Percentiles rank a stretch among this genome's conserved stretches.
phyloP scores from a whole-genome alignment of 345 rosid species.

The Rhizophora mangle region DNA sequence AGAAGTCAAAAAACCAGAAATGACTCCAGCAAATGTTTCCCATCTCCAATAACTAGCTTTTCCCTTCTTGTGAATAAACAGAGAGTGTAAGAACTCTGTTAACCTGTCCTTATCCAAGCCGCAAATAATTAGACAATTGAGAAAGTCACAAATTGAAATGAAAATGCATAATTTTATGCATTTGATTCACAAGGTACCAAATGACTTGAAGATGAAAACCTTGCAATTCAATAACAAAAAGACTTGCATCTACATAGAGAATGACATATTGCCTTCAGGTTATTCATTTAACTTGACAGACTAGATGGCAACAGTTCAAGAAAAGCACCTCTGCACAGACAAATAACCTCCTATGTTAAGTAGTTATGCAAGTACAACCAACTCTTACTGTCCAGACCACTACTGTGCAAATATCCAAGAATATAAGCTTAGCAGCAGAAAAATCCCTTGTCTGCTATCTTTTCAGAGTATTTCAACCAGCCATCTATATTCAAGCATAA shows the following conservation, averaged over 20 bases:
- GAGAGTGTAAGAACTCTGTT: constrained; percentile 35
- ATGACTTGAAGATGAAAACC: neutral
- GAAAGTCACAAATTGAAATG: neutral
- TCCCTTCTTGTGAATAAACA: constrained; percentile 29
- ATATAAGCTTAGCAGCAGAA: neutral
- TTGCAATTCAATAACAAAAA: neutral
- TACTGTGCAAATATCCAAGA: too few relatives aligned
- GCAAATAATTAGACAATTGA: neutral
- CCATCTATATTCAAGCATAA: too few relatives aligned
- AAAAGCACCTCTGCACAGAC: neutral
- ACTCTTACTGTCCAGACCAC: too few relatives aligned
- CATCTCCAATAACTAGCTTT: constrained; percentile 43
- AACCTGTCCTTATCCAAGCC: constrained; percentile 31
- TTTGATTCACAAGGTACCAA: neutral
- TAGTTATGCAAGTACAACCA: too few relatives aligned
- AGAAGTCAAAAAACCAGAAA: constrained; percentile 59
- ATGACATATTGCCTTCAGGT: neutral
- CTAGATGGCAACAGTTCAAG: neutral
- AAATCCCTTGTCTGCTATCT: neutral
- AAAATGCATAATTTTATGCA: neutral
- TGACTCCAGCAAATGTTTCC: constrained; percentile 53
- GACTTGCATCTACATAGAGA: neutral
- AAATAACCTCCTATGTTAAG: too few relatives aligned
- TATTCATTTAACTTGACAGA: neutral
- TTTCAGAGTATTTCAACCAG: too few relatives aligned